A percentile compares a stretch with the other conserved stretches of the same genome.
These are phyloP conservation scores for Neoboletus magnificus DNA, from an alignment of 768 basidiomycete genomes.

Conservation along the genomic window DNA sequence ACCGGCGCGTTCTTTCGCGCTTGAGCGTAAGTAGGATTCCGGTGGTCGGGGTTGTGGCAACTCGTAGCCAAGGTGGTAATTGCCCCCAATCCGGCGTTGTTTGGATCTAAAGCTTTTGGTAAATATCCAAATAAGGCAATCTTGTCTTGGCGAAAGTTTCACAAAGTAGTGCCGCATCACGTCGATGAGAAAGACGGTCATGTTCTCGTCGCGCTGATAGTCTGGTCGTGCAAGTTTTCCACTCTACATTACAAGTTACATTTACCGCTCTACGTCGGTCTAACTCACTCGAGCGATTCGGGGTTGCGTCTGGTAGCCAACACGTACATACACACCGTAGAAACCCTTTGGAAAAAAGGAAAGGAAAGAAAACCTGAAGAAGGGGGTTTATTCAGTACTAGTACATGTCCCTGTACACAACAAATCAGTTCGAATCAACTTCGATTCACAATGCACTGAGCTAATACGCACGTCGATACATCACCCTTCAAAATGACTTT, in stretches of 20 bases:
- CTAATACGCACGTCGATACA: no score
- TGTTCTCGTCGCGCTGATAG: background rate
- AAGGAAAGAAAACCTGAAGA: background rate
- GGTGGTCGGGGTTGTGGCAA: background rate
- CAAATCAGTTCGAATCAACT: no score
- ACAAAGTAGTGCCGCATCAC: no score
- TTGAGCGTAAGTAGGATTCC: background rate
- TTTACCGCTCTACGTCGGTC: no score
- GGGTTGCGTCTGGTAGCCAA: background rate
- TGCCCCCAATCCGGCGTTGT: conserved; percentile 13
- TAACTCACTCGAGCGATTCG: background rate
- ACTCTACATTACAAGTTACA: no score
- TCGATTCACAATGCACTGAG: no score
- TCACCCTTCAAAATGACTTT: no score
- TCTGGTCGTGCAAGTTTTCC: no score
- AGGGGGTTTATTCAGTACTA: background rate
- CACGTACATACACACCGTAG: no score
- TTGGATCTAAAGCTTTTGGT: conserved; percentile 29
- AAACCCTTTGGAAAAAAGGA: no score
- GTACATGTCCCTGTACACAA: background rate
- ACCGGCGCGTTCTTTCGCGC: background rate
- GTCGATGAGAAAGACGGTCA: no score
- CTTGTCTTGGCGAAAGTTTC: no score
- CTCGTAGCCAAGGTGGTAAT: background rate
- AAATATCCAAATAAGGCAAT: conserved; percentile 18